Conservation (phyloP, 768 basidiomycete genomes). For the Boletus fagicola region DNA sequence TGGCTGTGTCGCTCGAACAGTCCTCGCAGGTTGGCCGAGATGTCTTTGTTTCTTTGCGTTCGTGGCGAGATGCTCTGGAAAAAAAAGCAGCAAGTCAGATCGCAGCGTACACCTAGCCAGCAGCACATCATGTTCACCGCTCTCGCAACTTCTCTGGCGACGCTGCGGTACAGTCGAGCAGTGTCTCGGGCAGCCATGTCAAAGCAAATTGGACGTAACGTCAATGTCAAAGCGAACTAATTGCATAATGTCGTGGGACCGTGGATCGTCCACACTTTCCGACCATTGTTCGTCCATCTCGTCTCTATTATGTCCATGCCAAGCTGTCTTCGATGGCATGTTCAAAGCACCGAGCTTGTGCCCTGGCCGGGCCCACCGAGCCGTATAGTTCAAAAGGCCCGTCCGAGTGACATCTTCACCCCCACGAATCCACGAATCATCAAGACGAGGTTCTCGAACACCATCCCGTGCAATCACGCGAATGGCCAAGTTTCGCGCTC, state of each 20-base stretch:
- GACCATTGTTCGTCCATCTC: slow-evolving; percentile 23
- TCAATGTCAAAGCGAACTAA: slow-evolving; percentile 10
- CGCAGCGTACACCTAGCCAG: neutral
- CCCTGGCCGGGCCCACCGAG: neutral
- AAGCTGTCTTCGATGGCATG: slow-evolving; percentile 1
- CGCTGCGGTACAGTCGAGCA: slow-evolving; percentile 28
- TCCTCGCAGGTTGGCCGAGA: slow-evolving; percentile 52
- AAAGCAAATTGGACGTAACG: slow-evolving; percentile 11
- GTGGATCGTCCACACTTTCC: slow-evolving; percentile 5
- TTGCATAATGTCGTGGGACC: slow-evolving; percentile 18
- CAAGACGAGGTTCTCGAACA: neutral
- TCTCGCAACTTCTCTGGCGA: slow-evolving; percentile 32
- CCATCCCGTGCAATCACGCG: neutral
- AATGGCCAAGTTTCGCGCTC: slow-evolving; percentile 21
- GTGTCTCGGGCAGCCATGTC: slow-evolving; percentile 24
- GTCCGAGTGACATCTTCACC: neutral
- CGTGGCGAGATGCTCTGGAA: slow-evolving; percentile 39
- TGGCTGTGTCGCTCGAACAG: slow-evolving; percentile 44
- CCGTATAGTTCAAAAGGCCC: slow-evolving; percentile 20
- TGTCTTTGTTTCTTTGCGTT: slow-evolving; percentile 38
- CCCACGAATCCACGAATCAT: neutral
- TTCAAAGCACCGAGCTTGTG: slow-evolving; percentile 12
- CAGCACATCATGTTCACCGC: slow-evolving; percentile 14
- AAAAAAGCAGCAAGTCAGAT: neutral
- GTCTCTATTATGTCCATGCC: slow-evolving; percentile 9